phyloP scores from a whole-genome alignment of 169 alveolate species.

The Cryptosporidium ubiquitum region DNA sequence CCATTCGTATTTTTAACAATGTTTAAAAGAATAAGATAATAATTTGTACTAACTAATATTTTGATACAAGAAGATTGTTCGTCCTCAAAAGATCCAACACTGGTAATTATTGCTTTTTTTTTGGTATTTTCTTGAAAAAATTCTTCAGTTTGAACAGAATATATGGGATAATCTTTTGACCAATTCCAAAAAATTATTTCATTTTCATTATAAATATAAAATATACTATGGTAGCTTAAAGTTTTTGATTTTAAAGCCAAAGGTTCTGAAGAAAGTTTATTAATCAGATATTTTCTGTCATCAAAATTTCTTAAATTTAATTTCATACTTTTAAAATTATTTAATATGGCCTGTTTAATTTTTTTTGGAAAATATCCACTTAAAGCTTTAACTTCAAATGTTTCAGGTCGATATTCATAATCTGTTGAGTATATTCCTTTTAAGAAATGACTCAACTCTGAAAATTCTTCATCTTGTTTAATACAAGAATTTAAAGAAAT shows the following conservation, averaged over 20 bases:
- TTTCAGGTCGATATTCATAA: conserved; percentile 57
- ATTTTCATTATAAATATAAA: conserved; percentile 22
- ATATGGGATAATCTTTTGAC: conserved; percentile 54
- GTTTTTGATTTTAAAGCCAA: neutral
- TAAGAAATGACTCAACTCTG: neutral
- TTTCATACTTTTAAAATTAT: neutral
- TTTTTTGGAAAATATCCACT: conserved; percentile 24
- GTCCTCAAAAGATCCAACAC: conserved; percentile 23
- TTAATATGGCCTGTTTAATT: conserved; percentile 4
- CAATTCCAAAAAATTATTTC: conserved; percentile 68
- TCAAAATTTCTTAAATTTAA: neutral
- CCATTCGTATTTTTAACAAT: conserved; percentile 31
- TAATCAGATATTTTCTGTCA: neutral
- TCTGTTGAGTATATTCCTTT: conserved; percentile 23
- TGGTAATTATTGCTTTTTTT: conserved; percentile 33
- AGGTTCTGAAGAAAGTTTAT: neutral
- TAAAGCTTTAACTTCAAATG: conserved; percentile 39
- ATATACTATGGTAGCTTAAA: conserved; percentile 38
- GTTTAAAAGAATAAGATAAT: conserved; percentile 11
- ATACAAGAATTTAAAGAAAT: conserved; percentile 57
- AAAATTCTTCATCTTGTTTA: conserved; percentile 63
- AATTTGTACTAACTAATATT: conserved; percentile 19
- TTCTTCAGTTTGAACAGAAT: conserved; percentile 66
- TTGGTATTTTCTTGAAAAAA: conserved; percentile 24
- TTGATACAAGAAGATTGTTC: conserved; percentile 1